Evolutionary conservation across 2,329 filamentous ascomycete species (phyloP), one percentile per base, ranked within the genome.

Genomic region (Curvularia sp.): DNA sequence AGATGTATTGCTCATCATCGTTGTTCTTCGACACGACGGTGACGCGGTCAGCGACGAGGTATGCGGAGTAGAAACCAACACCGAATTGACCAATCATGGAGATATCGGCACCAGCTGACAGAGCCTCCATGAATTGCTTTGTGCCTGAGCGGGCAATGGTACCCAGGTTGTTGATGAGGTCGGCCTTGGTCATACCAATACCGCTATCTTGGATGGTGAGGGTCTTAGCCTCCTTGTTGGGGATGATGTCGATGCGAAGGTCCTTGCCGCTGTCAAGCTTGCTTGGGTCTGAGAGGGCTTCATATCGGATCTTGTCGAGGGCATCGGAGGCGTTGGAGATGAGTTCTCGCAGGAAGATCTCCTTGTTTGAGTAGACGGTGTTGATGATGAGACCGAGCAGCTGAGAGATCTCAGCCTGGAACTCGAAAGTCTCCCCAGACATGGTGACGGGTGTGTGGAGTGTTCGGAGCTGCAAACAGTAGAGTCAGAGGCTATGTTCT

Each of bases 321-420:
- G 95, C 95, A 90, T 99, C 95, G 77, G 94, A 98, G 79, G 90
- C 90, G 84, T 99, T 99, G 84, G 95, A 98, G 78, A 99, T 92
- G 75, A 99, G 80, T 85, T 99, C 95, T 90, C 95, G 87, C 76
- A 99, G 85, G 89, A 99, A 99, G 80, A 99, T 98, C 85, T 98
- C 95, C 88, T 99, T 99, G 90, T 99, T 99, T 74, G 93, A 97
- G 88, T 98, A 99, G 85, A 99, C 95, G 71, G 95, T 98, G 91
- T 99, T 99, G 88, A 99, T 99, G 84, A 99, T 99, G 80, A 99
- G 91, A 73, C 90, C 93, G 80, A 99, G 91, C 71, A 99, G 92
- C 92, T 99, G 95, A 91, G 94, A 98, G 80, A 99, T 99, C 91
- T 99, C 95, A 90, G 95, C 95, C 90, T 99, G 95, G 87, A 98